A percentile compares a stretch with the other conserved stretches of the same genome.
Evolutionary conservation across 2,329 filamentous ascomycete species (phyloP).

Genomic region (Dactylonectria estremocensis): DNA sequence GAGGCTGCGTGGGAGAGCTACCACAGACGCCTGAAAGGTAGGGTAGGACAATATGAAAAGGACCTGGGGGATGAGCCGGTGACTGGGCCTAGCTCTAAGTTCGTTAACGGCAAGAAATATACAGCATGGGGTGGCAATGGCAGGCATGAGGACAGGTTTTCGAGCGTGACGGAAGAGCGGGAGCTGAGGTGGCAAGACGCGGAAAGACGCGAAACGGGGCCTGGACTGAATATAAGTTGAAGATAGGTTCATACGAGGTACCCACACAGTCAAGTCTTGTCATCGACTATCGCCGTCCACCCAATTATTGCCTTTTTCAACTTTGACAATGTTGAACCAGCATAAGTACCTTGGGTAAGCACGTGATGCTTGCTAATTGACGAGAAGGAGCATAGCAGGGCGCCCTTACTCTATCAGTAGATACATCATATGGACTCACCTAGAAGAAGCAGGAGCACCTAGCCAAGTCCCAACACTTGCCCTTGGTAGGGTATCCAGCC

Average conservation of each 20-base stretch:
- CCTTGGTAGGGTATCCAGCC: too few relatives aligned
- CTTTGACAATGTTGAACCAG: too few relatives aligned
- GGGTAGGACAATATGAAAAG: background rate
- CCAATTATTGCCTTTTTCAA: too few relatives aligned
- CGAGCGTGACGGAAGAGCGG: background rate
- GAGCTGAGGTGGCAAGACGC: background rate
- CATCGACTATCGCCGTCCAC: background rate
- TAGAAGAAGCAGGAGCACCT: background rate
- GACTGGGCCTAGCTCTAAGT: constrained; percentile 11
- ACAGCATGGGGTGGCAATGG: background rate
- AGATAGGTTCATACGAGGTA: too few relatives aligned
- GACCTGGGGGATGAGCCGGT: constrained; percentile 1
- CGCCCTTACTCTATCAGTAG: background rate
- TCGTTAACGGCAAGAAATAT: constrained; percentile 2
- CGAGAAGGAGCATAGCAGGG: background rate
- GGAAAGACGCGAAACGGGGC: too few relatives aligned
- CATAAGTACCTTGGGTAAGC: too few relatives aligned
- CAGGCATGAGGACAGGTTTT: background rate
- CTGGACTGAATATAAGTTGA: too few relatives aligned
- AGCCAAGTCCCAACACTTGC: too few relatives aligned
- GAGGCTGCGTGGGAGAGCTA: background rate
- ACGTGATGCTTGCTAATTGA: too few relatives aligned
- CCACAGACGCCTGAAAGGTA: background rate
- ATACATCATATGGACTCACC: background rate
- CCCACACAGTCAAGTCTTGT: too few relatives aligned